These are phyloP conservation scores for Peniophora sp. DNA, from an alignment of 1,284 basidiomycete genomes.

Conservation along the genomic window DNA sequence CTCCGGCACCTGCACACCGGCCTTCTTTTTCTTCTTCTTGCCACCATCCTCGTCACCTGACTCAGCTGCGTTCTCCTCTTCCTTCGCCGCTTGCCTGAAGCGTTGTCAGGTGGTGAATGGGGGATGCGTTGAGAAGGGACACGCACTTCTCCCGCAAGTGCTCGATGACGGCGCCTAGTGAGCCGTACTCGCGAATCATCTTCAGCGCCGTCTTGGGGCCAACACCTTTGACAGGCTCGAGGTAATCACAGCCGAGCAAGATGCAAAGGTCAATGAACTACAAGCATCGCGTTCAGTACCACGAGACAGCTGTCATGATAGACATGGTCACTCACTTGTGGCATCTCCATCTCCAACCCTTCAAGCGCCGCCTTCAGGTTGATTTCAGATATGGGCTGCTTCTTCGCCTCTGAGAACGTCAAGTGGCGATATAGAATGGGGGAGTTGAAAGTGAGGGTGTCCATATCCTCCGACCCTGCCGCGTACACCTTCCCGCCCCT, in stretches of 20 bases:
- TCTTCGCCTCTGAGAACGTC: conserved; percentile 98
- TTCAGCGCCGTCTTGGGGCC: conserved; percentile 96
- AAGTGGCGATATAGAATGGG: conserved; percentile 93
- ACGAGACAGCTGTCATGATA: background rate
- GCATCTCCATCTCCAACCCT: conserved; percentile 90
- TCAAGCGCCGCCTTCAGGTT: conserved; percentile 77
- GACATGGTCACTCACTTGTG: conserved; percentile 44
- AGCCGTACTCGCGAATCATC: conserved; percentile 82
- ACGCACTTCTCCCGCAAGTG: conserved; percentile 75
- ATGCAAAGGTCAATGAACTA: conserved; percentile 98
- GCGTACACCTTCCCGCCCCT: conserved; percentile 94
- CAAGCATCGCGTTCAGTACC: background rate
- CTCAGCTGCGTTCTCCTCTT: too few relatives aligned
- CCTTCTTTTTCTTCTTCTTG: conserved; percentile 49
- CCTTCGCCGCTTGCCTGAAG: conserved; percentile 38
- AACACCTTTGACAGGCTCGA: conserved; percentile 92
- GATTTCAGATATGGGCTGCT: conserved; percentile 95
- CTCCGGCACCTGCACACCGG: conserved; percentile 79
- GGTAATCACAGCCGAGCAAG: conserved; percentile 95
- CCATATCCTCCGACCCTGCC: conserved; percentile 99
- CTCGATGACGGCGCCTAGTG: conserved; percentile 74
- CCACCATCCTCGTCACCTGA: conserved; percentile 46
- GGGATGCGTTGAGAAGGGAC: background rate
- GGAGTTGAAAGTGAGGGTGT: conserved; percentile 92
- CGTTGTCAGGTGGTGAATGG: background rate